Percentiles rank a stretch among this genome's conserved stretches.
phyloP scores from a whole-genome alignment of 352 stramenopile species.

The Phytopythium boreale region DNA sequence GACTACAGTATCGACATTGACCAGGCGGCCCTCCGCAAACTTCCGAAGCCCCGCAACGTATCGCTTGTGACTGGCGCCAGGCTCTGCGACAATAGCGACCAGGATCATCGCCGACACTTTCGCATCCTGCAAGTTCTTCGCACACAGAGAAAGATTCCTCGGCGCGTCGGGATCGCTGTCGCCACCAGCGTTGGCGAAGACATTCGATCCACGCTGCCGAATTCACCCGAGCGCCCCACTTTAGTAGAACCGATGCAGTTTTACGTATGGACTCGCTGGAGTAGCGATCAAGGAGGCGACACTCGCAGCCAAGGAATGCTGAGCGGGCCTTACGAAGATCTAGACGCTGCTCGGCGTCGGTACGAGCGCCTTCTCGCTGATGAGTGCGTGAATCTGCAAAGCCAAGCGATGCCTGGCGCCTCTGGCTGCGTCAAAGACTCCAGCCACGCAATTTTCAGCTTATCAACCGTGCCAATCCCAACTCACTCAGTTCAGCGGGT shows the following conservation, averaged over 20 bases:
- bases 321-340: constrained; percentile 38
- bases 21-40: not conserved
- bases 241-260: constrained; percentile 1
- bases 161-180: not conserved
- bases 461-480: no score
- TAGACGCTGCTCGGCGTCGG: constrained; percentile 22
- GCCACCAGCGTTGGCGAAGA: not conserved
- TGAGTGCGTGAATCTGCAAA: not conserved
- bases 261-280: constrained; percentile 51
- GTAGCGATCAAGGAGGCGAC: constrained; percentile 1
- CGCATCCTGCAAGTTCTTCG: not conserved
- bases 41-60: not conserved
- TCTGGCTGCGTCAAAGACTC: not conserved
- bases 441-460: not conserved
- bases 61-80: not conserved
- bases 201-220: no score
- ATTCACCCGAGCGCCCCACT: not conserved
- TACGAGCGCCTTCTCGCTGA: constrained; percentile 27
- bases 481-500: not conserved
- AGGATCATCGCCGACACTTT: not conserved
- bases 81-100: not conserved
- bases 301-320: constrained; percentile 16
- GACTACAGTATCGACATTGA: constrained; percentile 6
- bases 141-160: not conserved
- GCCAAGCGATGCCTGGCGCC: not conserved